These are phyloP conservation scores for Neurospora sp. DNA, from an alignment of 495 filamentous ascomycete genomes.

Conservation along the genomic window DNA sequence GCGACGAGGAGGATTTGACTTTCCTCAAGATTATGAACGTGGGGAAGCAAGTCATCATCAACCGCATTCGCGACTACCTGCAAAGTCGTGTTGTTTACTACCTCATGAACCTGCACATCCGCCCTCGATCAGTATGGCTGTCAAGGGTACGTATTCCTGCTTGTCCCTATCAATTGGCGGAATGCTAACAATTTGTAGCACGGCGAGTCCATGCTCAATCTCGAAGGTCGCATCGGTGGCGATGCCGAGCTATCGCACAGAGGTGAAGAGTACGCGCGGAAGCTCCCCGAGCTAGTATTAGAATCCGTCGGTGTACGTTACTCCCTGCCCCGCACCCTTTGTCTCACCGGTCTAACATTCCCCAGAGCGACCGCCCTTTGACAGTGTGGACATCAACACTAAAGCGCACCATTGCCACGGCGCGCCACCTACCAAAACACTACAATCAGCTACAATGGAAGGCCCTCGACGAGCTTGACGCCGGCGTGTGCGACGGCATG, in stretches of 20 bases:
- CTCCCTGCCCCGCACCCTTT: background rate
- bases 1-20: constrained; percentile 69
- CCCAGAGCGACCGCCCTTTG: constrained; percentile 53
- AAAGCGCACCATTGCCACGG: constrained; percentile 84
- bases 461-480: constrained; percentile 93
- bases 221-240: constrained; percentile 80
- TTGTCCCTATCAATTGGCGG: background rate
- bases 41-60: constrained; percentile 89
- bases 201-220: constrained; percentile 86
- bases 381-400: constrained; percentile 97
- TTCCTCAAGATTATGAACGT: constrained; percentile 98
- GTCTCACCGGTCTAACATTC: constrained; percentile 20
- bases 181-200: constrained; percentile 46
- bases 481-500: constrained; percentile 90
- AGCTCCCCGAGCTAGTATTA: constrained; percentile 68
- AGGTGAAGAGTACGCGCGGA: constrained; percentile 74
- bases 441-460: constrained; percentile 97
- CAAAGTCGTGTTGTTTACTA: constrained; percentile 96
- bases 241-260: constrained; percentile 81
- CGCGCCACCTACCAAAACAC: constrained; percentile 60
- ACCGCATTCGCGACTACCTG: constrained; percentile 91
- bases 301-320: constrained; percentile 61
- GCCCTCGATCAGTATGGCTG: constrained; percentile 93
- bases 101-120: constrained; percentile 96
- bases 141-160: constrained; percentile 58